These are phyloP conservation scores for Exidia glandulosa DNA, from an alignment of 768 basidiomycete genomes.

Conservation along the genomic window DNA sequence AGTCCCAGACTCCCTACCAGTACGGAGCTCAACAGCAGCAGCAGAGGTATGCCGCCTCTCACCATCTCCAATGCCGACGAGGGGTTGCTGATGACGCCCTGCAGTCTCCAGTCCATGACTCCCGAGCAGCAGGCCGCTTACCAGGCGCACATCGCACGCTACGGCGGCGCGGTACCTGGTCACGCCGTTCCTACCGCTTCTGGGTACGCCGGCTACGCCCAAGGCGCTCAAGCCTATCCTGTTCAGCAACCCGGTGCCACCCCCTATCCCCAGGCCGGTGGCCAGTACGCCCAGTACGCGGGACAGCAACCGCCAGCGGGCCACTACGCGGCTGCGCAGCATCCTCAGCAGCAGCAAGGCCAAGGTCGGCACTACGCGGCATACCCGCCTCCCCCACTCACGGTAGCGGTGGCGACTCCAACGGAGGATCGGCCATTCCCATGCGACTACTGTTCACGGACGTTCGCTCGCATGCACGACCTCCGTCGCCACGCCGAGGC, in stretches of 20 bases:
- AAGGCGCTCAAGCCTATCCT: neutral
- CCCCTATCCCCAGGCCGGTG: neutral
- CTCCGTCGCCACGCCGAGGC: conserved; percentile 76
- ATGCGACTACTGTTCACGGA: conserved; percentile 65
- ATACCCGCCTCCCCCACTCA: neutral
- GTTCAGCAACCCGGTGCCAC: neutral
- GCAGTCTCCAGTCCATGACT: neutral
- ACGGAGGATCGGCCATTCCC: conserved; percentile 38
- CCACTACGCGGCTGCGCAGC: neutral
- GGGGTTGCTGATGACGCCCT: neutral
- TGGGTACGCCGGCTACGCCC: neutral
- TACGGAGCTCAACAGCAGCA: neutral
- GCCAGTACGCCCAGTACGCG: neutral
- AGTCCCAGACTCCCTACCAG: neutral
- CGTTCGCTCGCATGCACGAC: conserved; percentile 81
- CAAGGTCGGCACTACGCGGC: too few species aligned
- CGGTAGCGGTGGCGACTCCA: neutral
- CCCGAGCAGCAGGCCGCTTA: neutral
- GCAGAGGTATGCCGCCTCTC: neutral
- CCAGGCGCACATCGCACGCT: neutral
- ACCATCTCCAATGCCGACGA: neutral
- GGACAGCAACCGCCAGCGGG: neutral
- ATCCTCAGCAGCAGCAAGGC: neutral
- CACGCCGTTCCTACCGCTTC: neutral
- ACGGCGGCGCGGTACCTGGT: neutral